Evolutionary conservation across 306 rosid species (phyloP), one percentile per base, ranked within the genome.

Genomic region (Vachellia pachyceras): DNA sequence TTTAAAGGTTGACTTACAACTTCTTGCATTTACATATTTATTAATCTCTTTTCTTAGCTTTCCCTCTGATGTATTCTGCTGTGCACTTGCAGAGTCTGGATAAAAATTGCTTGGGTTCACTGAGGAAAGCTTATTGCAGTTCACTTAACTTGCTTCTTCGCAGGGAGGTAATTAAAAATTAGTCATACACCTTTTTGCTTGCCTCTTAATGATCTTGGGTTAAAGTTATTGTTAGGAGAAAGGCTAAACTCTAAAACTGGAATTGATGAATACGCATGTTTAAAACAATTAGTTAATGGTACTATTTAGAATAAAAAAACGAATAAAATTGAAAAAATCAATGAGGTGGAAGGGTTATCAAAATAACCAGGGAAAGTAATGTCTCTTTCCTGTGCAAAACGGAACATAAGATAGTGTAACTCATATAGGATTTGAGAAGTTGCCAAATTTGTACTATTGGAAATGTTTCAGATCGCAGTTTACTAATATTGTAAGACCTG

Each of bases 141-240:
- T 93, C 99, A 81, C 91, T 95, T 79, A 95, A 95, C 87, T 88
- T 95, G 91, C 98, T 95, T 82, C 97, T 95, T 77, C 98, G 99
- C 35, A 85, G 99, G 67, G 99, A 95, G 99, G 99, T 95, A 9
- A 60, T 74, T 58, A 29, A 72, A 76, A 61, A 77, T 39, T 60
- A 88, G 50, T 41, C 77, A 65, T 77, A 35, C 55, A 25, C 64
- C 39, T 75, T 81, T 58, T 63, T 70, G 46, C 70, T 71, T 85
- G 73, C 76, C 58, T 79, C 47, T 64, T 58, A 50, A 84, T 83
- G 0, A 17, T 81, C 69, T 57, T 37, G 10, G 35, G 63, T 54
- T 29, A 57, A 67, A 36, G 65, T 81, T 76, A 60, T 76, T 65
- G 69, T 52, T 61, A 52, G 72, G 40, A 61, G 41, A 7, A 25